Base-by-base conservation (phyloP, 2,329 filamentous ascomycete genomes). In the Pestalotiopsis sp. region DNA sequence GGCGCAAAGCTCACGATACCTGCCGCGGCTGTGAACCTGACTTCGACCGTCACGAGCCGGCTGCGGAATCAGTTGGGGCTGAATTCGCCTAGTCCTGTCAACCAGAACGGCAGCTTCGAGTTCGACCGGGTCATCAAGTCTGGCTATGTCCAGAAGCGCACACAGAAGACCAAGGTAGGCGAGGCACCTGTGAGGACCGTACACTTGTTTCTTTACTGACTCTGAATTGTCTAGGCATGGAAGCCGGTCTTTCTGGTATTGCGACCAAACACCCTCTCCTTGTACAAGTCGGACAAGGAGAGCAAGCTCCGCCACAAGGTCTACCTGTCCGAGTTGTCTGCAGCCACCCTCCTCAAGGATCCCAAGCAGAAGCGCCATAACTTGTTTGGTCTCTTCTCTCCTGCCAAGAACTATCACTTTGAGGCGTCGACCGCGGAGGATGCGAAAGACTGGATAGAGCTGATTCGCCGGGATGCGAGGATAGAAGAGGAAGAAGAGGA, bases 61-160 rank as follows among this genome's bases (percentile, higher is more conserved):
- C 57, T 81, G 36, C 78, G 74, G 68, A 78, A 71, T 67, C 85
- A 88, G 73, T 80, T 89, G 31, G 84, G 83, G 31, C 77, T 91
- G 58, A 90, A 92, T 72, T 86, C 90, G 17, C 90, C 94, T 76
- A 96, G 93, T 38, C 93, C 94, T 4, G 94, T 98, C 72, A 97
- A 95, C 78, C 92, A 97, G 80, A 95, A 97, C 80, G 96, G 96
- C 71, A 96, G 94, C 80, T 99, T 97, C 79, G 95, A 96, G 76
- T 97, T 97, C 76, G 96, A 99, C 80, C 91, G 94, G 64, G 93
- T 98, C 67, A 88, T 98, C 79, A 98, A 97, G 83, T 90, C 92
- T 68, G 95, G 95, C 69, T 92, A 92, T 73, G 90, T 97, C 52
- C 88, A 92, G 77, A 97, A 97, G 81, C 90, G 95, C 73, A 97